phyloP scores from a whole-genome alignment of 2,329 filamentous ascomycete species.

The Hymenoscyphus fraxineus region DNA sequence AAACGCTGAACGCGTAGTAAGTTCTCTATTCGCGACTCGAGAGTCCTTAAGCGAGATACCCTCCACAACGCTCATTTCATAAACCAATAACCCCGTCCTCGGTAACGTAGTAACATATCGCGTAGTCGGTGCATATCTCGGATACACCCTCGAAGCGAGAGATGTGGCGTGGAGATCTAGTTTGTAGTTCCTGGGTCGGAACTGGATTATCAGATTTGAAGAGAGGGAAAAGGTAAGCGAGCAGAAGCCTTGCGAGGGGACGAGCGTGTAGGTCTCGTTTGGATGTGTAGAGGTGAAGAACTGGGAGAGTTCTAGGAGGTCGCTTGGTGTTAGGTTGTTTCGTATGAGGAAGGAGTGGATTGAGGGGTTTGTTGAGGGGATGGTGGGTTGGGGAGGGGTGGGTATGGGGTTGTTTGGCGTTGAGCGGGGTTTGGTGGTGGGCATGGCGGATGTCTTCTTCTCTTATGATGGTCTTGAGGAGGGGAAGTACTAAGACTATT shows the following conservation, averaged over 20 bases:
- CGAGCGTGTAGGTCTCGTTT: slow-evolving; percentile 31
- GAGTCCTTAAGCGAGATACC: slow-evolving; percentile 40
- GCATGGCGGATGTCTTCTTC: not conserved
- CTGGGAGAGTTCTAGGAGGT: slow-evolving; percentile 30
- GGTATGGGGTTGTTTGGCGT: not conserved
- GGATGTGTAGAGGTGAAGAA: slow-evolving; percentile 37
- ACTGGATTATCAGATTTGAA: slow-evolving; percentile 43
- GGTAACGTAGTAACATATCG: slow-evolving; percentile 38
- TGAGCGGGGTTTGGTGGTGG: not conserved
- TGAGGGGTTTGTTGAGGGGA: slow-evolving; percentile 2
- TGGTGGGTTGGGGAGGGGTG: not conserved
- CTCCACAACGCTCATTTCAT: slow-evolving; percentile 41
- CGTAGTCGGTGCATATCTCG: slow-evolving; percentile 41
- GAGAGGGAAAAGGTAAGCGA: slow-evolving; percentile 47
- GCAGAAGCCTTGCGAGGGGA: slow-evolving; percentile 47
- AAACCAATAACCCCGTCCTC: slow-evolving; percentile 34
- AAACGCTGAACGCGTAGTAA: not conserved
- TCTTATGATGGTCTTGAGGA: not conserved
- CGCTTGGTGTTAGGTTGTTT: slow-evolving; percentile 22
- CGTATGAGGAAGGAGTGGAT: slow-evolving; percentile 29
- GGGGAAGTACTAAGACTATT: not conserved
- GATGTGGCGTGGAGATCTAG: slow-evolving; percentile 40
- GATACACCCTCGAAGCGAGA: slow-evolving; percentile 41
- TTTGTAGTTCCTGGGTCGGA: slow-evolving; percentile 43
- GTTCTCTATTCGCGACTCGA: slow-evolving; percentile 6